Base-by-base conservation (phyloP, 495 filamentous ascomycete genomes). In the Tuber magnatum region DNA sequence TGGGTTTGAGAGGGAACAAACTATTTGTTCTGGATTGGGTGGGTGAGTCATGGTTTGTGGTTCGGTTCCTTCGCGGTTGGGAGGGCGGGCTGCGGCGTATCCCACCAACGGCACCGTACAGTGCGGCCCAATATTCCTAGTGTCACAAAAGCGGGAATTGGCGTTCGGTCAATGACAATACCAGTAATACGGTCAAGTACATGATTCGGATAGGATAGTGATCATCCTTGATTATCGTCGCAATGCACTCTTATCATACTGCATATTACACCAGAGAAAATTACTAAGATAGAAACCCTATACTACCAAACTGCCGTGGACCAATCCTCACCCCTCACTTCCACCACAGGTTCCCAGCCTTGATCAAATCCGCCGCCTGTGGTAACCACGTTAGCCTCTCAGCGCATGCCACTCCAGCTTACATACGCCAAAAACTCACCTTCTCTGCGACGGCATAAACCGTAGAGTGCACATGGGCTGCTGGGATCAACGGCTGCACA, bases 381-480 rank as follows among this genome's bases (percentile, higher is more conserved):
- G 10, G 4, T 65, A 32, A 65, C 28, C 14, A 20, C 4, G 56
- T 65, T 35, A 65, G 56, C 56, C 56, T 32, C n/a, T 12, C n/a
- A 24, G 9, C 51, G 12, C 51, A 32, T 12, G 10, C 2, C 28
- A 61, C n/a, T 61, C 28, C 56, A 18, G 3, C 12, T 14, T 10
- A 20, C 14, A 20, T 6, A 8, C 3, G 16, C 3, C 28, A 1
- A 20, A 8, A 20, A 35, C 56, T 35, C 72, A 84, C 87, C 80
- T 84, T 86, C 76, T 90, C 88, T 14, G 88, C 88, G 71, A 91
- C 76, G 0, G 88, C 88, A 78, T 91, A 91, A 2, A 90, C 80
- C 2, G 85, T 87, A 0, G 86, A 79, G 42, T 85, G 85, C 35
- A 86, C 83, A 82, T 90, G 87, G 0, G 85, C 86, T 18, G 84